Evolutionary conservation across 225 moss, liverwort and hornwort genomes (phyloP).

Genomic region (Thuidium tamariscinum): DNA sequence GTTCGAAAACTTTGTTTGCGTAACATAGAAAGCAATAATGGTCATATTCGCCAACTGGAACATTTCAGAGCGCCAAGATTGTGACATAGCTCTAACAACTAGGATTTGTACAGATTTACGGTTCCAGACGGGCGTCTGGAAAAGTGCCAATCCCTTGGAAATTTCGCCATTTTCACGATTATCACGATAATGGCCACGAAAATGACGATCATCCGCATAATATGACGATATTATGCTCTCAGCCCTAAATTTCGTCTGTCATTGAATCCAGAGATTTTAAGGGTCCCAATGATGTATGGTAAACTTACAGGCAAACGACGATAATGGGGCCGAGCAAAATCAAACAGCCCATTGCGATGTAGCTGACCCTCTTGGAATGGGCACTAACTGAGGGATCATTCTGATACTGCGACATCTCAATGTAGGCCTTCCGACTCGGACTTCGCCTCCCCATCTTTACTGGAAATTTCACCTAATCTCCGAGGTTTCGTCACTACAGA

Average conservation of each 20-base stretch:
- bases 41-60: not conserved
- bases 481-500: not conserved
- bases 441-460: constrained; percentile 16
- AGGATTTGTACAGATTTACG: no score
- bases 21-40: not conserved
- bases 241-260: not conserved
- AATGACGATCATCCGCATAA: not conserved
- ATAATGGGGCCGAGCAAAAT: constrained; percentile 47
- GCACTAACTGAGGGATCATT: constrained; percentile 12
- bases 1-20: not conserved
- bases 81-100: not conserved
- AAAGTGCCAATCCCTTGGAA: not conserved
- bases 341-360: constrained; percentile 40
- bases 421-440: constrained; percentile 3
- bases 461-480: not conserved
- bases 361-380: constrained; percentile 47
- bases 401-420: constrained; percentile 37
- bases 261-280: not conserved
- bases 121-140: not conserved
- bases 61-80: not conserved
- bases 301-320: constrained; percentile 70
- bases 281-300: not conserved
- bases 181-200: no score
- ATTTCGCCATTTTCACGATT: no score
- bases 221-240: not conserved